Evolutionary conservation across 805 yeast genomes (phyloP).

Genomic region (Wickerhamomyces canadensis): DNA sequence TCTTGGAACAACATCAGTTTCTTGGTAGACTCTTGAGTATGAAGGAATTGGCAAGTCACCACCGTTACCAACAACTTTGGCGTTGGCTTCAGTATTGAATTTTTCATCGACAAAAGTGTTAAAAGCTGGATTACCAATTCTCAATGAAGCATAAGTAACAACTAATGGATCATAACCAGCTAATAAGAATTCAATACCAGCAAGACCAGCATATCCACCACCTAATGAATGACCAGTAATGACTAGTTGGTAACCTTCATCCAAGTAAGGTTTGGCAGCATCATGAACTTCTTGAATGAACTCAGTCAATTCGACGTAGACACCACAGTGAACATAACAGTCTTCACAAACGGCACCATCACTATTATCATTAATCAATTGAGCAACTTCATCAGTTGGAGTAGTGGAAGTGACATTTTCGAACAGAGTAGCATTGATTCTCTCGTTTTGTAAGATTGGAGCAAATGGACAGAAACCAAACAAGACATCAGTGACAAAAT

Average conservation of each 20-base stretch:
- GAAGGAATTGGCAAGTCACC: slow-evolving; percentile 16
- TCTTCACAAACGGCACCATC: slow-evolving; percentile 33
- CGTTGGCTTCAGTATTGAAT: slow-evolving; percentile 35
- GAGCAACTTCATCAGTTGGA: slow-evolving; percentile 4
- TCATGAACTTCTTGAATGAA: slow-evolving; percentile 33
- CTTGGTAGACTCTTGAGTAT: slow-evolving; percentile 50
- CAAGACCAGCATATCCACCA: slow-evolving; percentile 60
- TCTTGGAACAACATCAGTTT: slow-evolving; percentile 52
- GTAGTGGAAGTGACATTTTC: slow-evolving; percentile 1
- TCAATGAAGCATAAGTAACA: slow-evolving; percentile 59
- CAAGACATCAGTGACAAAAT: slow-evolving; percentile 57
- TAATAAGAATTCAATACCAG: slow-evolving; percentile 55
- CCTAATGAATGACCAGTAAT: slow-evolving; percentile 76
- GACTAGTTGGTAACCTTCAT: slow-evolving; percentile 43
- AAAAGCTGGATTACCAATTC: slow-evolving; percentile 50
- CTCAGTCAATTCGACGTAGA: slow-evolving; percentile 39
- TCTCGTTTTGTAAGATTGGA: slow-evolving; percentile 32
- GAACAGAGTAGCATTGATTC: background rate
- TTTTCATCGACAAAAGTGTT: slow-evolving; percentile 45
- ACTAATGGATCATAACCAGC: slow-evolving; percentile 51
- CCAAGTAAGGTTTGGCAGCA: slow-evolving; percentile 26
- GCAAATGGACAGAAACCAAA: slow-evolving; percentile 40
- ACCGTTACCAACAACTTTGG: slow-evolving; percentile 27
- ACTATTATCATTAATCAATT: slow-evolving; percentile 2
- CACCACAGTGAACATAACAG: slow-evolving; percentile 64